These are phyloP conservation scores for Turritis glabra DNA, from an alignment of 345 rosid genomes.

Conservation along the genomic window DNA sequence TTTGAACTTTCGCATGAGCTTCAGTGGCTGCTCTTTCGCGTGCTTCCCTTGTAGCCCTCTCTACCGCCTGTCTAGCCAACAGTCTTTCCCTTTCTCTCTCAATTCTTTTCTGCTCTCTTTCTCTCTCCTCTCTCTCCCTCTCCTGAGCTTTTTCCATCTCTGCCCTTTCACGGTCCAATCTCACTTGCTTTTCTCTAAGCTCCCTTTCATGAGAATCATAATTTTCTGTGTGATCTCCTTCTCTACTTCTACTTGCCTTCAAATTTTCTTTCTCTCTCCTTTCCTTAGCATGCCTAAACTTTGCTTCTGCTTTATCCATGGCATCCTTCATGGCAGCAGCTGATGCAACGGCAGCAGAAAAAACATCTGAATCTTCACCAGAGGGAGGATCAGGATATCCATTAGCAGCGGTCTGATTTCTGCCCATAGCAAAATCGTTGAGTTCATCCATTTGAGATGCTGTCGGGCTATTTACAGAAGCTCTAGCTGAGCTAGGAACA, in stretches of 20 bases:
- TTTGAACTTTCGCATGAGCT: conserved; percentile 79
- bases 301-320: conserved; percentile 97
- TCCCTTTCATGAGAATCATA: conserved; percentile 67
- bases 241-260: conserved; percentile 71
- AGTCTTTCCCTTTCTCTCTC: conserved; percentile 78
- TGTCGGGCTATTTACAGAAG: conserved; percentile 45
- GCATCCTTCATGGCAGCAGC: conserved; percentile 99
- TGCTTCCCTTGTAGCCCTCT: conserved; percentile 97
- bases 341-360: conserved; percentile 78
- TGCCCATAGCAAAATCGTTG: conserved; percentile 63
- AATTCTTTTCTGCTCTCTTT: conserved; percentile 45
- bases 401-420: conserved; percentile 45
- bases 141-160: conserved; percentile 60
- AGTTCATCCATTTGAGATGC: conserved; percentile 71
- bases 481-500: conserved; percentile 45
- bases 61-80: conserved; percentile 84
- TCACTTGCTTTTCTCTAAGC: conserved; percentile 59
- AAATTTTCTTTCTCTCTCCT: conserved; percentile 80
- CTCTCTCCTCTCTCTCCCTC: conserved; percentile 52
- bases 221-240: conserved; percentile 53
- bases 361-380: conserved; percentile 58
- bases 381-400: conserved; percentile 50
- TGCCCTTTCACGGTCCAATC: conserved; percentile 52
- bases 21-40: conserved; percentile 92
- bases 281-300: conserved; percentile 81